Base-by-base conservation (phyloP, 306 rosid species). In the Prunus kanzakura region DNA sequence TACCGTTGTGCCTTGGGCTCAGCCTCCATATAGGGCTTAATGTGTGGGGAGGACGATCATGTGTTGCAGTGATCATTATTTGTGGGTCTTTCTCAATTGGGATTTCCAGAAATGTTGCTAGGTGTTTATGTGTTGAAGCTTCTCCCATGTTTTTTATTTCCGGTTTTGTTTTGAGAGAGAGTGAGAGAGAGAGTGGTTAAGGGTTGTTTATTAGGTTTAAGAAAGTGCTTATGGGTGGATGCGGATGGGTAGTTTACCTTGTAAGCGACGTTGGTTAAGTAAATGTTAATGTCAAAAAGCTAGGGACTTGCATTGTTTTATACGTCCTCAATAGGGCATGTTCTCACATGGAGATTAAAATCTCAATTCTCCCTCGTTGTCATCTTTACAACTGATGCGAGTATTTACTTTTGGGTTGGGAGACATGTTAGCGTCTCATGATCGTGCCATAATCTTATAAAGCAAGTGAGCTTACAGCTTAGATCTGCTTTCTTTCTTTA, bases 1-100 rank as follows among this genome's bases (percentile, higher is more conserved):
- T 89, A 32, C 90, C 89, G 46, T 87, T 78, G 75, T 85, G 83
- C 71, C 47, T 71, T 19, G 71, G 78, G 74, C 82, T 86, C 72
- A 64, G 61, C 79, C 54, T 76, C 70, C 58, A 63, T 65, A 72
- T 64, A 19, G 81, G 78, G 79, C 57, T 78, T 14, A 23, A 62
- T n/a, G 66, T 43, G 29, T 12, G 46, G 60, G 64, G 32, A 20
- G 41, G 27, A 25, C 27, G 35, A 30, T 30, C 72, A 25, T 29
- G 72, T 47, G 67, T 30, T 64, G 65, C 15, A 3, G 69, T 50
- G 56, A 38, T 57, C n/a, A 2, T 9, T 11, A 6, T 30, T 30
- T 49, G 19, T 58, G 22, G 68, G 58, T 72, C 73, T 78, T 77
- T 76, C 32, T 64, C 77, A 65, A 73, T 71, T 54, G 69, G 79